Base-by-base conservation (phyloP, 495 filamentous ascomycete genomes). In the Hypoxylon lienhwacheense region DNA sequence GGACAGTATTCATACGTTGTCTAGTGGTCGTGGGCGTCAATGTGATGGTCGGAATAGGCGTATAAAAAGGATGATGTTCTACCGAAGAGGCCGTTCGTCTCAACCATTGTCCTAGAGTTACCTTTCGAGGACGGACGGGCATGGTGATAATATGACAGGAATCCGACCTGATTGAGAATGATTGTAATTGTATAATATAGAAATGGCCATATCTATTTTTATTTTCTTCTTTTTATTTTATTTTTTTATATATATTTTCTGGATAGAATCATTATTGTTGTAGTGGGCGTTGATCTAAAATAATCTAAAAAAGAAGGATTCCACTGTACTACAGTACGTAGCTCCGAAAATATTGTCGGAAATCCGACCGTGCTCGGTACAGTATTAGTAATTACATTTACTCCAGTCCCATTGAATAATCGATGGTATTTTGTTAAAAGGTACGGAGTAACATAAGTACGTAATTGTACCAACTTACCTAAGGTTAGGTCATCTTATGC, bases 1-100 rank as follows among this genome's bases (percentile, higher is more conserved):
- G 71, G 10, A 79, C 80, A 1, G 81, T 74, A 12, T 78, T 79
- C 41, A 84, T 25, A 71, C 19, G 57, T 26, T 22, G 67, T 32
- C 45, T 49, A 4, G 43, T 28, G 20, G 42, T 47, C 15, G 20
- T 48, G 14, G 8, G 11, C n/a, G 24, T 7, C 6, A 7, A 22
- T 21, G 28, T 42, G 12, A n/a, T n/a, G n/a, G n/a, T n/a, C n/a
- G n/a, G n/a, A n/a, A n/a, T n/a, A n/a, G n/a, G n/a, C n/a, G n/a
- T n/a, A n/a, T n/a, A n/a, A n/a, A n/a, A n/a, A n/a, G 6, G 7
- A 16, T 32, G 7, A n/a, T 50, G 29, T 31, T 26, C 42, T 40
- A n/a, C 21, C n/a, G 14, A 41, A 1, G 51, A 19, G 39, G 39
- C 41, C 41, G 43, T 43, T 35, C 52, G 52, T 35, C 43, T 43